Conservation (phyloP, 2,329 filamentous ascomycete genomes). For the Beauveria varroae region DNA sequence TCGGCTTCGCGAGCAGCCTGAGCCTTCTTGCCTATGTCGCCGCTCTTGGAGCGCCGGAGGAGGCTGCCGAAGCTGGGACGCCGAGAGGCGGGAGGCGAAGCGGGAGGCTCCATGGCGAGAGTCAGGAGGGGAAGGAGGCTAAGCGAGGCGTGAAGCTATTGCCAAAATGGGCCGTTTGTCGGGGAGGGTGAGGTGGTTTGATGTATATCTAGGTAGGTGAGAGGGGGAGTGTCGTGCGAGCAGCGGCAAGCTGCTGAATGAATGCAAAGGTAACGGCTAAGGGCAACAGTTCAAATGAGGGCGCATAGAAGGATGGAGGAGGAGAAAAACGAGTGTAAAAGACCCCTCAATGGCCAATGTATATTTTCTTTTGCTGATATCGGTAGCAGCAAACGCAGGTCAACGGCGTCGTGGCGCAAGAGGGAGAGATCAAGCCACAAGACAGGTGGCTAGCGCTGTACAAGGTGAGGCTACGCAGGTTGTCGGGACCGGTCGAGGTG, state of each 20-base stretch:
- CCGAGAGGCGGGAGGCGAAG: conserved; percentile 23
- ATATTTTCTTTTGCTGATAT: background rate
- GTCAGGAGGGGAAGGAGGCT: conserved; percentile 16
- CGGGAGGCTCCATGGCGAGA: conserved; percentile 4
- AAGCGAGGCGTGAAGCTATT: background rate
- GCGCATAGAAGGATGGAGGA: background rate
- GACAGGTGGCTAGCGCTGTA: background rate
- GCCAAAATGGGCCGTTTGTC: background rate
- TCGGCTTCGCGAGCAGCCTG: conserved; percentile 45
- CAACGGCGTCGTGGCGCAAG: background rate
- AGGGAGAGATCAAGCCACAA: background rate
- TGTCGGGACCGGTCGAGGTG: no score
- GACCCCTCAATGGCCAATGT: background rate
- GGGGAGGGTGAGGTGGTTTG: background rate
- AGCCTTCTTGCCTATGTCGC: conserved; percentile 56
- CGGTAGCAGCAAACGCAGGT: background rate
- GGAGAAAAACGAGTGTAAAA: background rate
- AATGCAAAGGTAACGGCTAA: background rate
- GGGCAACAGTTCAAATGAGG: background rate
- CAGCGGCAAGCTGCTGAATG: background rate
- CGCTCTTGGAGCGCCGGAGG: conserved; percentile 61
- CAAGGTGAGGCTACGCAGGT: background rate
- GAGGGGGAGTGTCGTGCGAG: background rate
- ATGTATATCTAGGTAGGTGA: background rate
- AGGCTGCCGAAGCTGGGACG: conserved; percentile 48